Base-by-base conservation (phyloP, 2,329 filamentous ascomycete species). In the Aspergillus sp. region DNA sequence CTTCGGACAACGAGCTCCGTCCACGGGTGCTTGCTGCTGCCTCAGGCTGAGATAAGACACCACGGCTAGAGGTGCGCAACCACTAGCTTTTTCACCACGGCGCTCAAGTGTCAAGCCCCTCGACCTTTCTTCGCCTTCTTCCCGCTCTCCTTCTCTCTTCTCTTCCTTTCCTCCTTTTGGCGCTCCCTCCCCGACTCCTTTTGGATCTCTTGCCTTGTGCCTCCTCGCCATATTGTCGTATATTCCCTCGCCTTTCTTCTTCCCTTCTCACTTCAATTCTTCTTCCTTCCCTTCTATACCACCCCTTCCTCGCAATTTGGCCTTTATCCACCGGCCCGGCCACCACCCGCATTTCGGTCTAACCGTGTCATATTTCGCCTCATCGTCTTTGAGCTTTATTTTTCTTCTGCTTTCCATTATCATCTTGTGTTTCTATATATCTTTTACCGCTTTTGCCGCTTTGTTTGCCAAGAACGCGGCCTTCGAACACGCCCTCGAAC, bases 61-160 rank as follows among this genome's bases (percentile, higher is more conserved):
- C 35, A 37, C 12, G 15, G 35, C 35, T 37, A 64, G 63, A 69
- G 67, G 64, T 72, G 59, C 69, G 65, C 69, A 71, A 71, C 69
- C 69, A 72, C 69, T 72, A 72, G 69, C 67, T 65, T 57, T 49
- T 25, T 69, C 71, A n/a, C 35, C 35, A 37, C 71, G 69, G 69
- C 69, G 35, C 35, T 37, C 35, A 37, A 67, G 62, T 64, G 62
- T 70, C 64, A 68, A 68, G 66, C 68, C 69, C 69, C 69, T 71
- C 67, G 65, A 67, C 61, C 63, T 65, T 66, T 55, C 48, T 58
- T 57, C 51, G 47, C 56, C 57, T 48, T 56, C 50, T 47, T 60
- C 56, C 53, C 52, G 12, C 54, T 44, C 53, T 55, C 52, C 58
- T 59, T 54, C 55, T 57, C 59, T 46, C 60, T 57, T 54, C 52